Conservation (phyloP, 2,329 filamentous ascomycete species). For the Penicillium psychrosexuale region DNA sequence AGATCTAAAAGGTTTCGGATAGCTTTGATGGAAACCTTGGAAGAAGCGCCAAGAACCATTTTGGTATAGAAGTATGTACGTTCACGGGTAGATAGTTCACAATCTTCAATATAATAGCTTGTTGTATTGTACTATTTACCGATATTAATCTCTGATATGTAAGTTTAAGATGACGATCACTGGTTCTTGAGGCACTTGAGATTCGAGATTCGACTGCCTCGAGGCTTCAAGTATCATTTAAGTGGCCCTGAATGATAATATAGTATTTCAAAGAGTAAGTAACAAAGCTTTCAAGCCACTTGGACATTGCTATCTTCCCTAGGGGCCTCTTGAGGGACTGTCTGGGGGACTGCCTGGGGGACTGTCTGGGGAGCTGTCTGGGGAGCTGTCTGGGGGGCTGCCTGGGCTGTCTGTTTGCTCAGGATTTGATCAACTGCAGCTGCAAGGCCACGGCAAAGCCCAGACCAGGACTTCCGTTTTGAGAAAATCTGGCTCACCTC, state of each 20-base stretch:
- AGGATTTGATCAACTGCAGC: background rate
- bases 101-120: too few relatives aligned
- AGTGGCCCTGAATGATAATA: background rate
- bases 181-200: background rate
- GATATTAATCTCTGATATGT: background rate
- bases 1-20: constrained; percentile 51
- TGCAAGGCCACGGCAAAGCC: background rate
- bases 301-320: background rate
- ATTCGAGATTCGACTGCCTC: background rate
- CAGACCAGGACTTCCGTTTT: background rate
- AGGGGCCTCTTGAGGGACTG: too few relatives aligned
- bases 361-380: background rate
- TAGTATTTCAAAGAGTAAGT: background rate
- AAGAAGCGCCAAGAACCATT: background rate
- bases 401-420: background rate
- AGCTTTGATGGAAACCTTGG: background rate
- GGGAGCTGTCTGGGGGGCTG: too few relatives aligned
- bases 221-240: background rate
- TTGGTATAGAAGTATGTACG: background rate
- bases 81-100: background rate
- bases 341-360: background rate
- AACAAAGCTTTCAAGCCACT: background rate
- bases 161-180: background rate
- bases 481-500: background rate
- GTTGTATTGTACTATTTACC: background rate